Base-by-base conservation (phyloP, 73 alveolate genomes). In the Paramecium sonneborni region DNA sequence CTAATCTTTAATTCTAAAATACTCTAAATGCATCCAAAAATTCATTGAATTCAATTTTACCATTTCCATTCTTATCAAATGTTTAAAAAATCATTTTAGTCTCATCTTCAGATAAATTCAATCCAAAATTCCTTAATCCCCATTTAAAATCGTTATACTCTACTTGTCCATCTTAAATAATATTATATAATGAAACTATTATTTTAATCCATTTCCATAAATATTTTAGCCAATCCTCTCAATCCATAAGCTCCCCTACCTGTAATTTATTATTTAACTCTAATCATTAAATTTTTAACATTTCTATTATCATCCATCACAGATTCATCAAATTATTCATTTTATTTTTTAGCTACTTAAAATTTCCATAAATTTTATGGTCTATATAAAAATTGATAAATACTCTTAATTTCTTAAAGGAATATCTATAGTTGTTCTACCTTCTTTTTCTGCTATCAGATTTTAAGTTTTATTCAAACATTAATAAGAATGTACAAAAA, bases 51-150 rank as follows among this genome's bases (percentile, higher is more conserved):
- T 88, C 94, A 70, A 69, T 72, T 70, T 72, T 88, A 18, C 69
- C 69, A 72, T 44, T 69, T 3, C 46, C 21, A 88, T 88, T 88
- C 28, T 70, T 43, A 88, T 88, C 94, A 88, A 69, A 88, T 23
- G 94, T 82, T 30, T 34, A 30, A 24, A 88, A 69, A 18, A 88
- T 69, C 58, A 70, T 69, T 43, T 88, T 88, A 2, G 62, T 82
- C 24, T 88, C 94, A 39, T 88, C 94, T 39, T 76, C 91, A 4
- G 82, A 37, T 43, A 82, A 72, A 20, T 23, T 46, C 26, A 88
- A 57, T 24, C 94, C 94, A 88, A 88, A 88, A 82, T 88, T 88
- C 62, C 91, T 88, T 14, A 88, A 38, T 44, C 94, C 94, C 94
- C 94, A 88, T 21, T 82, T 76, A 39, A 88, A 88, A 70, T 88